Conservation (phyloP, 306 rosid genomes). For the Amphicarpaea edgeworthii region DNA sequence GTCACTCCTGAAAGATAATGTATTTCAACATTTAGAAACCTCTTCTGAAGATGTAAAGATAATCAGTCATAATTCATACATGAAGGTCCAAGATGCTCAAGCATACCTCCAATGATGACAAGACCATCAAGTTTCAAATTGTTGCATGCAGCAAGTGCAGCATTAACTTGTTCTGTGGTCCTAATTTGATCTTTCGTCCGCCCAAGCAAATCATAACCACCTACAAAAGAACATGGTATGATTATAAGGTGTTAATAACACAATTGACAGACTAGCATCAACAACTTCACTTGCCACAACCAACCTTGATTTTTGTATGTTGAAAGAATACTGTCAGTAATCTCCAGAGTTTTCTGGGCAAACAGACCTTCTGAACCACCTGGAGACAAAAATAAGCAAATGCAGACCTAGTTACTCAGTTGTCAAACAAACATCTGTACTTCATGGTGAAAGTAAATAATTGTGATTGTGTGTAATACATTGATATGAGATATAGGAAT, state of each 20-base stretch:
- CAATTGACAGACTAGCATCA: neutral
- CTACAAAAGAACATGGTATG: constrained; percentile 53
- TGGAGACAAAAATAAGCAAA: constrained; percentile 44
- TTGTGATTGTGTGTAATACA: neutral
- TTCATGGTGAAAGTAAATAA: constrained; percentile 4
- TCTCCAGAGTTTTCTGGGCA: constrained; percentile 91
- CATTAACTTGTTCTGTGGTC: constrained; percentile 93
- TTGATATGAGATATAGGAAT: constrained; percentile 2
- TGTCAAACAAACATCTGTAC: neutral
- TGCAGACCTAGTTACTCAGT: constrained; percentile 31
- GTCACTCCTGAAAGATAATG: constrained; percentile 79
- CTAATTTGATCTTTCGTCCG: constrained; percentile 95
- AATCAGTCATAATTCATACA: neutral
- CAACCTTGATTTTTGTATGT: constrained; percentile 96
- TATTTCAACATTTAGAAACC: constrained; percentile 38
- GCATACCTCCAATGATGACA: constrained; percentile 93
- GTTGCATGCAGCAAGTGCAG: constrained; percentile 83
- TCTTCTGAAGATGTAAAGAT: neutral
- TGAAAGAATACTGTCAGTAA: constrained; percentile 76
- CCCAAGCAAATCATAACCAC: constrained; percentile 99
- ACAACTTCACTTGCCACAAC: constrained; percentile 31
- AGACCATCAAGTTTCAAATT: constrained; percentile 90
- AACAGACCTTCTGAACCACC: constrained; percentile 99
- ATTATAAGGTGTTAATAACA: constrained; percentile 16
- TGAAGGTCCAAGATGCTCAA: constrained; percentile 4